Base-by-base conservation (phyloP, 352 stramenopile species). In the Thraustotheca clavata region DNA sequence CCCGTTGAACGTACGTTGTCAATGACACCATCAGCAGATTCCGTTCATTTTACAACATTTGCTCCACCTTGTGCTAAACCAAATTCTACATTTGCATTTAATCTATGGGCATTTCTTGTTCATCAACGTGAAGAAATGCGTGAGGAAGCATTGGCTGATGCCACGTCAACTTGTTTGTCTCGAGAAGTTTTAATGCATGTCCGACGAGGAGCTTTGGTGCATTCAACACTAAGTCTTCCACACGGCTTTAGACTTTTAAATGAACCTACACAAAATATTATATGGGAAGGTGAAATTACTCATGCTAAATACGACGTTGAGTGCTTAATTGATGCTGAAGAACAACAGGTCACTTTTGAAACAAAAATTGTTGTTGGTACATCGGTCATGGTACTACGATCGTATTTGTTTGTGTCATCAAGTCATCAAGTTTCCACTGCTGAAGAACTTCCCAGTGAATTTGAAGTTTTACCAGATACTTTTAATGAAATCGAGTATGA, bases 31-130 rank as follows among this genome's bases (percentile, higher is more conserved):
- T 69, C 50, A 48, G 71, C 29, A 18, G 83, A 92, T 62, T 81
- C 82, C 8, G 83, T 92, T 2, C 83, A 89, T 52, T 92, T 92
- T 34, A 85, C 74, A 59, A 77, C 81, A 16, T 92, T 86, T 65
- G 80, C 81, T 0, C 81, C 83, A 11, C 75, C 79, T 0, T 76
- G 71, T 29, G 75, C 76, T n/a, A 81, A 76, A 22, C 71, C 69
- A 18, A n/a, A n/a, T n/a, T 80, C 80, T 33, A 73, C 78, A 20
- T 89, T 91, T 70, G 66, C 73, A 29, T 91, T 87, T 62, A 75
- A 79, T 0, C 72, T 91, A 3, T 91, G 80, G 80, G 80, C 80
- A 7, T 91, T 91, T 57, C 59, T 91, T 34, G 59, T 88, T 39
- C 84, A 76, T 38, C 82, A 91, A 63, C 76, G 75, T 4, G 63